Percentiles rank a stretch among this genome's conserved stretches.
These are phyloP conservation scores for Orbilia quercus DNA, from an alignment of 2,329 filamentous ascomycete genomes.

Conservation along the genomic window DNA sequence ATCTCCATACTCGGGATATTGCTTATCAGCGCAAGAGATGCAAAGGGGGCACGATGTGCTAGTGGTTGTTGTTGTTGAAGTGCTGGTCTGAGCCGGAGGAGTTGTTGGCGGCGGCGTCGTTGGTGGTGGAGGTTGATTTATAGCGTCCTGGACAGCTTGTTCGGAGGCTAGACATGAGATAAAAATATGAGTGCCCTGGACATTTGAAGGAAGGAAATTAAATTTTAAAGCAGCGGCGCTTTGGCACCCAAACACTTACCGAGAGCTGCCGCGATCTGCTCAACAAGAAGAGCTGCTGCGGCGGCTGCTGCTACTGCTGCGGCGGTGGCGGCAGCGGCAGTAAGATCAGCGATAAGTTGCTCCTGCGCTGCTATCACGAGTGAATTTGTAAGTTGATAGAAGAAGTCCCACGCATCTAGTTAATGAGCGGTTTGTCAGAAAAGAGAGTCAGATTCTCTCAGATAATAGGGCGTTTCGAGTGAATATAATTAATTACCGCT, in stretches of 20 bases:
- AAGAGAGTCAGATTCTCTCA: too few relatives aligned
- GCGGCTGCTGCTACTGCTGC: slow-evolving; percentile 1
- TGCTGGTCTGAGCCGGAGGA: not conserved
- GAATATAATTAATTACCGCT: slow-evolving; percentile 10
- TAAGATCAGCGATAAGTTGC: slow-evolving; percentile 19
- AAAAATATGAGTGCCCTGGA: too few relatives aligned
- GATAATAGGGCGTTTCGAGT: too few relatives aligned
- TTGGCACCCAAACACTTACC: not conserved
- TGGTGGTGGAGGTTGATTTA: slow-evolving; percentile 7
- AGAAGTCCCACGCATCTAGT: slow-evolving; percentile 14
- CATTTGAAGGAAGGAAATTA: too few relatives aligned
- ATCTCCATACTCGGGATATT: slow-evolving; percentile 4
- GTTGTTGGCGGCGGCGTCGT: slow-evolving; percentile 7
- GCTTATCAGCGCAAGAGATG: slow-evolving; percentile 5
- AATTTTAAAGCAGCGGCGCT: not conserved
- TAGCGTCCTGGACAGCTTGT: slow-evolving; percentile 20
- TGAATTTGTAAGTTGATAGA: slow-evolving; percentile 1
- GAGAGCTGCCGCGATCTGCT: slow-evolving; percentile 2
- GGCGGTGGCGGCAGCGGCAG: not conserved
- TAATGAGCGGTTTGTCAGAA: too few relatives aligned
- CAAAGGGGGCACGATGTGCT: slow-evolving; percentile 12
- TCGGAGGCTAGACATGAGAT: slow-evolving; percentile 1
- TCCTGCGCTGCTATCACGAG: slow-evolving; percentile 13
- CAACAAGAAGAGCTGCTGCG: slow-evolving; percentile 8
- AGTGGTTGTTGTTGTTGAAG: slow-evolving; percentile 2